Conservation (phyloP, 2,329 filamentous ascomycete species). For the Penicillium sp. region DNA sequence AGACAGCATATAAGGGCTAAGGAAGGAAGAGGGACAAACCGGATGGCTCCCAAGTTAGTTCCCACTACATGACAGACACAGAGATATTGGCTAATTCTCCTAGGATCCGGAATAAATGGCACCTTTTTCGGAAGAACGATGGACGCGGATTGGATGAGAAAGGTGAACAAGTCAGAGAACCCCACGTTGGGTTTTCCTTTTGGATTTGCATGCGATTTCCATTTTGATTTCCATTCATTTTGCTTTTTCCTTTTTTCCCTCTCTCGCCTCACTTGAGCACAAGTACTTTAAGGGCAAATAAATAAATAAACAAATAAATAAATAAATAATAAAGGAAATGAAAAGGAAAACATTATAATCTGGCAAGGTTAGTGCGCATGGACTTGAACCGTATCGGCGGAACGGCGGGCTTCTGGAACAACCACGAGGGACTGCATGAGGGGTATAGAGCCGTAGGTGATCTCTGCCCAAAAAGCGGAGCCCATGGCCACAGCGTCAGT, state of each 20-base stretch:
- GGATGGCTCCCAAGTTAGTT: constrained; percentile 3
- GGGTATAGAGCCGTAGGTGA: constrained; percentile 11
- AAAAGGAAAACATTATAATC: constrained; percentile 3
- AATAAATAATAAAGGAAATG: neutral
- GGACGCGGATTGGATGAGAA: constrained; percentile 17
- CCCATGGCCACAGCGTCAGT: constrained; percentile 4
- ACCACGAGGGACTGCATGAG: constrained; percentile 16
- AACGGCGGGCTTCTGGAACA: constrained; percentile 18
- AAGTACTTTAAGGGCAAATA: constrained; percentile 2
- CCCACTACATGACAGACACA: constrained; percentile 4
- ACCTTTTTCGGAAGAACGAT: constrained; percentile 10
- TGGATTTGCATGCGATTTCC: neutral
- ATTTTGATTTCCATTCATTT: neutral
- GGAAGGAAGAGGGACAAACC: constrained; percentile 8
- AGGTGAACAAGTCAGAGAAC: constrained; percentile 26
- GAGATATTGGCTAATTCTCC: constrained; percentile 14
- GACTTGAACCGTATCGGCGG: constrained; percentile 14
- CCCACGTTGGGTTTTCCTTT: constrained; percentile 13
- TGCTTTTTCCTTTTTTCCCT: neutral
- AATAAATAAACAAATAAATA: neutral
- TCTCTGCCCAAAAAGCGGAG: constrained; percentile 20
- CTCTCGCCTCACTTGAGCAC: constrained; percentile 1
- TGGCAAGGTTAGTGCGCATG: constrained; percentile 11
- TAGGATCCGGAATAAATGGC: constrained; percentile 18
- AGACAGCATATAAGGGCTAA: constrained; percentile 17